These are phyloP conservation scores for Populus hybrid DNA, from an alignment of 441 rosid genomes.

Conservation along the genomic window DNA sequence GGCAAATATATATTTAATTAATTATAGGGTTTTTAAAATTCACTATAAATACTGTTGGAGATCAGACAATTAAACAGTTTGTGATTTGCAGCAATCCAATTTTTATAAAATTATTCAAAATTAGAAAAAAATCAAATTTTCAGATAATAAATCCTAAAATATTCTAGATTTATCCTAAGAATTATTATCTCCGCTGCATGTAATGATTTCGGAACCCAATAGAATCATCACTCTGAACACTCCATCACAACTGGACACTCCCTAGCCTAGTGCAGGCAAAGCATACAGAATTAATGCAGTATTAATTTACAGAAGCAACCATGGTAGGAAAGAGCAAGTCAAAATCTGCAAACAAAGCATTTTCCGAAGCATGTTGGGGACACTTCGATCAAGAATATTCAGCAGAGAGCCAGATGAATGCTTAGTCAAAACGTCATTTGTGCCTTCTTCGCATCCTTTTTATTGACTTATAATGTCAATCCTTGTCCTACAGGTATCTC, in stretches of 20 bases:
- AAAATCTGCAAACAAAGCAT: slow-evolving; percentile 17
- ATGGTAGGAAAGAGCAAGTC: slow-evolving; percentile 19
- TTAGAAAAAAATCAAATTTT: too few species aligned
- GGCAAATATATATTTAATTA: too few species aligned
- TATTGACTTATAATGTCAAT: slow-evolving; percentile 10
- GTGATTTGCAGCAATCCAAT: too few species aligned
- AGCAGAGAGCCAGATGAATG: slow-evolving; percentile 16
- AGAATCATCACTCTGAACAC: slow-evolving; percentile 26
- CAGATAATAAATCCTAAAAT: too few species aligned
- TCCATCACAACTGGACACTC: slow-evolving; percentile 19
- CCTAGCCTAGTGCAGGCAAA: slow-evolving; percentile 29
- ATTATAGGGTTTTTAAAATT: too few species aligned
- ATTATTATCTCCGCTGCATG: fast-evolving
- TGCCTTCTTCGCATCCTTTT: slow-evolving; percentile 21
- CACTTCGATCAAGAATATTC: slow-evolving; percentile 25
- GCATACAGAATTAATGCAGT: slow-evolving; percentile 26
- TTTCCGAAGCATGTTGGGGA: slow-evolving; percentile 9
- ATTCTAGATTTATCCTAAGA: too few species aligned
- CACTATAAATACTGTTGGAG: too few species aligned
- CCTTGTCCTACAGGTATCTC: slow-evolving; percentile 8
- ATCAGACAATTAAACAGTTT: fast-evolving
- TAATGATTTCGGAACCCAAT: background rate
- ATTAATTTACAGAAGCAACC: slow-evolving; percentile 52
- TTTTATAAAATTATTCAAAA: too few species aligned
- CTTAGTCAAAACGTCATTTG: slow-evolving; percentile 18